phyloP scores from a whole-genome alignment of 176 grass and related monocot genomes.

The Avena eriantha region DNA sequence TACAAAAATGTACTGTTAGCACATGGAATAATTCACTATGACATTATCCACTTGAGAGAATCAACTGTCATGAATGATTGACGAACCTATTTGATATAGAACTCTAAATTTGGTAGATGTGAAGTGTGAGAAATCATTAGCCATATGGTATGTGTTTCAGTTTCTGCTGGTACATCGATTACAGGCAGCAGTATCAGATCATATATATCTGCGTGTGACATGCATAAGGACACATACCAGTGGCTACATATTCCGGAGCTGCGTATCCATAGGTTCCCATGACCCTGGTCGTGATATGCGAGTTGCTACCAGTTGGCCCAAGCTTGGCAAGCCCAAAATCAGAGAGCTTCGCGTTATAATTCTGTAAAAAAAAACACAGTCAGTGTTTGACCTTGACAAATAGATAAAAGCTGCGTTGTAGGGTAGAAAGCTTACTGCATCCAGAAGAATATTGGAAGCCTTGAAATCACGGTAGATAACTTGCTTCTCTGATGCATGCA shows the following conservation, averaged over 20 bases:
- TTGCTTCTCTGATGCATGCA: conserved; percentile 83
- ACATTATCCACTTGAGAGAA: neutral
- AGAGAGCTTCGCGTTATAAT: conserved; percentile 86
- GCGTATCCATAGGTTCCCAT: conserved; percentile 97
- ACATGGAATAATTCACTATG: neutral
- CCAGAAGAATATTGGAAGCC: conserved; percentile 75
- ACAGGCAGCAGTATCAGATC: neutral
- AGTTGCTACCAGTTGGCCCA: conserved; percentile 71
- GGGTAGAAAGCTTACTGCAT: conserved; percentile 55
- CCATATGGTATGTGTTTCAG: neutral
- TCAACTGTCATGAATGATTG: neutral
- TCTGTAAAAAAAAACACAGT: conserved; percentile 39
- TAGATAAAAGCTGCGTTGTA: neutral
- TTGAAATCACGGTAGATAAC: conserved; percentile 84
- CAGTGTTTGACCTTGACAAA: neutral
- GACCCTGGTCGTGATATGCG: conserved; percentile 86
- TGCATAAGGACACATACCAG: conserved; percentile 61
- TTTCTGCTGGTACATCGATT: neutral
- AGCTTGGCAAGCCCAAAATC: conserved; percentile 96
- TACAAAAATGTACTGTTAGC: neutral
- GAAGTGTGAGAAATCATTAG: neutral
- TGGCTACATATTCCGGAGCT: conserved; percentile 88
- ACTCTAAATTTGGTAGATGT: neutral
- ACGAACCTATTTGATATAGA: neutral
- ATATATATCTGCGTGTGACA: neutral